Conservation (phyloP, 2,329 filamentous ascomycete genomes). For the Ceratocystis eucalypticola region DNA sequence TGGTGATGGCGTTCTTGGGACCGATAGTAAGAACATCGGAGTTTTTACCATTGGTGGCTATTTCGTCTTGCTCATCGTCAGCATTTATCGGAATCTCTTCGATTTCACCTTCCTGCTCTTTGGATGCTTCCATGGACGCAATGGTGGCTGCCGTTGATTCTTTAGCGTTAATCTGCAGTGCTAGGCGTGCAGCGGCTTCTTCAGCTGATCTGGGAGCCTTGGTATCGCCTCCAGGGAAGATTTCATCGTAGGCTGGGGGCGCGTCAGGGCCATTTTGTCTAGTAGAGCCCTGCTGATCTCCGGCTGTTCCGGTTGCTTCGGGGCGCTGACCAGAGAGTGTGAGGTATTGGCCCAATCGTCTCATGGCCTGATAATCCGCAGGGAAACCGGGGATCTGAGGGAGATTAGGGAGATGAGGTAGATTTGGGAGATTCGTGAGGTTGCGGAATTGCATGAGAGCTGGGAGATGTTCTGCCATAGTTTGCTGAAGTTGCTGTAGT, state of each 20-base stretch:
- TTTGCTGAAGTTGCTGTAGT: conserved; percentile 63
- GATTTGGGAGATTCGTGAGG: conserved; percentile 36
- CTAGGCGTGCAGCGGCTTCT: conserved; percentile 35
- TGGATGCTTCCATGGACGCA: conserved; percentile 21
- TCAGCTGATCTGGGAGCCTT: conserved; percentile 38
- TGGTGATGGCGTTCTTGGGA: conserved; percentile 49
- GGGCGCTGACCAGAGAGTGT: conserved; percentile 47
- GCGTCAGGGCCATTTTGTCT: conserved; percentile 26
- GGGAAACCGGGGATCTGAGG: conserved; percentile 47
- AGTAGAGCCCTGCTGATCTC: neutral
- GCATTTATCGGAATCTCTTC: conserved; percentile 39
- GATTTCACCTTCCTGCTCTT: conserved; percentile 23
- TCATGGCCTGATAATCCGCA: conserved; percentile 61
- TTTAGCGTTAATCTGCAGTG: conserved; percentile 15
- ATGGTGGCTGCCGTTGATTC: conserved; percentile 32
- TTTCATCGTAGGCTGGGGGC: conserved; percentile 66
- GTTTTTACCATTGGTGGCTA: conserved; percentile 23
- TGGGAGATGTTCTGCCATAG: conserved; percentile 41
- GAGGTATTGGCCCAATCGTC: conserved; percentile 54
- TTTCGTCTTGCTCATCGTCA: conserved; percentile 21
- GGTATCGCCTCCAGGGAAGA: conserved; percentile 46
- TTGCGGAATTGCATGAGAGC: conserved; percentile 45
- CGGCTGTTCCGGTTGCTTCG: conserved; percentile 31
- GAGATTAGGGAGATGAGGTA: conserved; percentile 39
- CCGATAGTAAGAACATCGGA: conserved; percentile 43